Evolutionary conservation across 345 rosid species (phyloP).

Genomic region (Aegle marmelos): DNA sequence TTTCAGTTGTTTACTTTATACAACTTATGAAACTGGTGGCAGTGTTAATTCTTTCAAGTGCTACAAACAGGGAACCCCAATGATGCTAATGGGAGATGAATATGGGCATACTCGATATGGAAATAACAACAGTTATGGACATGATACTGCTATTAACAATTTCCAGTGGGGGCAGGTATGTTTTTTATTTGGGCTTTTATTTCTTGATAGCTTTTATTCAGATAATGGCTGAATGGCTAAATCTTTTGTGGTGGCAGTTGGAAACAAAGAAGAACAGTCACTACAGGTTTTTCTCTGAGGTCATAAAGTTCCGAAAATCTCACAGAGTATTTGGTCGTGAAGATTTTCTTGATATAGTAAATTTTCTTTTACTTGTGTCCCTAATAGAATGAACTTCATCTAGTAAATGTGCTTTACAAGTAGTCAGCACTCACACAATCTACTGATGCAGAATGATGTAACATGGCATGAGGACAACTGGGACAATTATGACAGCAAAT

Average conservation of each 20-base stretch:
- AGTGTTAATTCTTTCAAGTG: neutral
- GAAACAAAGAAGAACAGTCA: constrained; percentile 47
- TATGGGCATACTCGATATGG: constrained; percentile 89
- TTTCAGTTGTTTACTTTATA: constrained; percentile 5
- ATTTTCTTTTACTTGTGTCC: neutral
- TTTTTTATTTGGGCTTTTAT: constrained; percentile 1
- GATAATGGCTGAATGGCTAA: constrained; percentile 8
- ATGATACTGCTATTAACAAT: constrained; percentile 79
- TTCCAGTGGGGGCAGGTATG: constrained; percentile 76
- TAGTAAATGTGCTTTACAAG: neutral
- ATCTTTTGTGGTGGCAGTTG: constrained; percentile 40
- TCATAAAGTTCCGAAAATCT: constrained; percentile 54
- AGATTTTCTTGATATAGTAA: constrained; percentile 65
- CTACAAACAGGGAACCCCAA: constrained; percentile 70
- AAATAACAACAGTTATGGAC: constrained; percentile 93
- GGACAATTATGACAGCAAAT: constrained; percentile 82
- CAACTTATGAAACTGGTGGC: constrained; percentile 3
- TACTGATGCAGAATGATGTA: constrained; percentile 54
- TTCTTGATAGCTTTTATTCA: neutral
- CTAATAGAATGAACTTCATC: neutral
- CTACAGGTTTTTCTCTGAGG: constrained; percentile 84
- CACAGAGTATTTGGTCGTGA: constrained; percentile 49
- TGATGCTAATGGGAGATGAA: constrained; percentile 99
- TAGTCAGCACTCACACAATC: constrained; percentile 8
- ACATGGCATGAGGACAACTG: constrained; percentile 97